Evolutionary conservation across 2,329 filamentous ascomycete genomes (phyloP), one percentile per base, ranked within the genome.

Genomic region (Samsoniella hepiali): DNA sequence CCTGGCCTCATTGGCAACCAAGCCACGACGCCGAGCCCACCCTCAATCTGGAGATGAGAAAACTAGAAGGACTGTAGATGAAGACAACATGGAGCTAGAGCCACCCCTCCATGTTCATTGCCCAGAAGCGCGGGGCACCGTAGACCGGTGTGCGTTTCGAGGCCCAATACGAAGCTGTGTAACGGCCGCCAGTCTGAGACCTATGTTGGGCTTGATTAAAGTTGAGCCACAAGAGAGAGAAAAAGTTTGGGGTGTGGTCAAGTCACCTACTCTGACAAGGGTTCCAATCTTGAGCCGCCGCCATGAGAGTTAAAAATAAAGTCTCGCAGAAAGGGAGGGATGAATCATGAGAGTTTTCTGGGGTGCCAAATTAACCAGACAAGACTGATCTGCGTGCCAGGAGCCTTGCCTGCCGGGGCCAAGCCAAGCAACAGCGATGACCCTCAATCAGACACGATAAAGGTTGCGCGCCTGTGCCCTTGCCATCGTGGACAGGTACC

Each of bases 111-210:
- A 38, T 17, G 8, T 53, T 22, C n/a, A 2, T 34, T 15, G 29
- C 45, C 15, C 47, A 50, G 27, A 15, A 17, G 47, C 47, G 45
- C 27, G 27, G 45, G 27, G 27, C 10, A 6, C 22, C 15, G 13
- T 29, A n/a, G 55, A 58, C 55, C 55, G 55, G 42, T 58, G 40
- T 56, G 13, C 7, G 29, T 50, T 32, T 38, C 50, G n/a, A 38
- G 34, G 50, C 50, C 50, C 50, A 6, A 54, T 27, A 36, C 50
- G 50, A 22, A 53, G 7, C 17, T n/a, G 50, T 53, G 50, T 36
- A 31, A 53, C 50, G 50, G 11, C 29, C 31, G 34, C 15, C 38
- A 40, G 50, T 32, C 31, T 38, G 50, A 54, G 34, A 54, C 50
- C 29, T 36, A 31, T 10, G 29, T 38, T 40, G 38, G 38, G 38